Conservation (phyloP, 371 early-diverging fungal species). For the Actinomortierella wolfii region DNA sequence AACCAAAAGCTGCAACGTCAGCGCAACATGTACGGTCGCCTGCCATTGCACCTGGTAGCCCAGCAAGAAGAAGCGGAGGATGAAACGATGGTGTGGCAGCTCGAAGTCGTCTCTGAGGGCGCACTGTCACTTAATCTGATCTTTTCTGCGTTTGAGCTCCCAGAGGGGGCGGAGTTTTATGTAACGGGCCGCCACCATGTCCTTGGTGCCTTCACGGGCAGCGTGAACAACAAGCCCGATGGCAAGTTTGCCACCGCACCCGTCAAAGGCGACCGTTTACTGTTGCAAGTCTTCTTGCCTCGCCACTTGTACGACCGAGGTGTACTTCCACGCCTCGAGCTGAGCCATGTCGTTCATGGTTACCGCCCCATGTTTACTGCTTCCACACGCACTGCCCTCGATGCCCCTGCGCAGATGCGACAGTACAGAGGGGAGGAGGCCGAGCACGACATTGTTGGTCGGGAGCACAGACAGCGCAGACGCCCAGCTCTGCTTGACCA, state of each 20-base stretch:
- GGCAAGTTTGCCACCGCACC: slow-evolving; percentile 50
- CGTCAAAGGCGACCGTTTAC: slow-evolving; percentile 44
- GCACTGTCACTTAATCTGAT: slow-evolving; percentile 54
- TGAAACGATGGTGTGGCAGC: slow-evolving; percentile 45
- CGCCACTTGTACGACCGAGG: slow-evolving; percentile 4
- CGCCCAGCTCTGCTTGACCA: slow-evolving; percentile 6
- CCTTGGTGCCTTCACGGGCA: slow-evolving; percentile 50
- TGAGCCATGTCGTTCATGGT: slow-evolving; percentile 52
- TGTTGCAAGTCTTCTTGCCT: slow-evolving; percentile 40
- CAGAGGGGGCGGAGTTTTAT: slow-evolving; percentile 47
- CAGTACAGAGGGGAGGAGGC: too few species aligned
- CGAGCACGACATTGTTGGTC: too few species aligned
- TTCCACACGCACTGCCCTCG: too few species aligned
- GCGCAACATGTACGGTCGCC: too few species aligned
- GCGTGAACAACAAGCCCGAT: slow-evolving; percentile 48
- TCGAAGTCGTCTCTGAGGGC: slow-evolving; percentile 45
- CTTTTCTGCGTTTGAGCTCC: slow-evolving; percentile 50
- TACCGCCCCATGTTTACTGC: slow-evolving; percentile 39
- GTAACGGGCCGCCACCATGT: slow-evolving; percentile 25
- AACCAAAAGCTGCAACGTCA: too few species aligned
- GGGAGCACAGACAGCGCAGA: too few species aligned
- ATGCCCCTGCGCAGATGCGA: not conserved
- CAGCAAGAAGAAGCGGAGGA: slow-evolving; percentile 3
- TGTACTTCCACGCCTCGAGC: slow-evolving; percentile 26
- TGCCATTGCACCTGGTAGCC: too few species aligned